Evolutionary conservation across 2,329 filamentous ascomycete species (phyloP).

Genomic region (Aspergillus awamori): DNA sequence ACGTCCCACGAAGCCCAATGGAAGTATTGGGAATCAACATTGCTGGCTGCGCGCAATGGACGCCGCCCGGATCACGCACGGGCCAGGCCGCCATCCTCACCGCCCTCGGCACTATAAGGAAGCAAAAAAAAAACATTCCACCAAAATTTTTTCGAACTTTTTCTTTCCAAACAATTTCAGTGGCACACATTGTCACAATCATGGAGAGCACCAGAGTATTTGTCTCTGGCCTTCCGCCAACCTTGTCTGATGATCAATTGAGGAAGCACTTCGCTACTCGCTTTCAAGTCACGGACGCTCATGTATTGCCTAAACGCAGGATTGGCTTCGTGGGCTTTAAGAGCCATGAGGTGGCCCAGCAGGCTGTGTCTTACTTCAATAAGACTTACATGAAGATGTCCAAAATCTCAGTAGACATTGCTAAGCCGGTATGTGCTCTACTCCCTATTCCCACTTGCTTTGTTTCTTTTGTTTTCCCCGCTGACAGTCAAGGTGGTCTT

Average conservation of each 20-base stretch:
- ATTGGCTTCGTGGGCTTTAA: constrained; percentile 97
- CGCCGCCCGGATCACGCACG: constrained; percentile 24
- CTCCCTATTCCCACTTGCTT: neutral
- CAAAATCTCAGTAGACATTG: constrained; percentile 85
- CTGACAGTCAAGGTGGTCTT: constrained; percentile 41
- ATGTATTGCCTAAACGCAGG: constrained; percentile 83
- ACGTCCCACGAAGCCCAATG: neutral
- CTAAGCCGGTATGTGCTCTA: constrained; percentile 67
- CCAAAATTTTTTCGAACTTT: constrained; percentile 19
- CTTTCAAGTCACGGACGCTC: constrained; percentile 82
- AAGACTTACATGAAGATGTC: constrained; percentile 95
- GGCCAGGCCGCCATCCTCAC: constrained; percentile 34
- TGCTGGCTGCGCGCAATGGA: constrained; percentile 15
- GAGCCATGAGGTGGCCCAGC: constrained; percentile 74
- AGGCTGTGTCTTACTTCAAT: constrained; percentile 94
- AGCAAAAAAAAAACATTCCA: constrained; percentile 35
- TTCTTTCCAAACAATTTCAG: neutral
- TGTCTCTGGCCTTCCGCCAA: constrained; percentile 76
- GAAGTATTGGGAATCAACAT: constrained; percentile 12
- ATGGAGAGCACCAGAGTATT: constrained; percentile 79
- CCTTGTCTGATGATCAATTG: constrained; percentile 81
- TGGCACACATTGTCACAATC: constrained; percentile 32
- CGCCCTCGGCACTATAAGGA: constrained; percentile 36
- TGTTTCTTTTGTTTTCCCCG: constrained; percentile 25
- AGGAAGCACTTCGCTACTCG: constrained; percentile 83